Conservation (phyloP, 2,329 filamentous ascomycete species). For the Aspergillus amoenus region DNA sequence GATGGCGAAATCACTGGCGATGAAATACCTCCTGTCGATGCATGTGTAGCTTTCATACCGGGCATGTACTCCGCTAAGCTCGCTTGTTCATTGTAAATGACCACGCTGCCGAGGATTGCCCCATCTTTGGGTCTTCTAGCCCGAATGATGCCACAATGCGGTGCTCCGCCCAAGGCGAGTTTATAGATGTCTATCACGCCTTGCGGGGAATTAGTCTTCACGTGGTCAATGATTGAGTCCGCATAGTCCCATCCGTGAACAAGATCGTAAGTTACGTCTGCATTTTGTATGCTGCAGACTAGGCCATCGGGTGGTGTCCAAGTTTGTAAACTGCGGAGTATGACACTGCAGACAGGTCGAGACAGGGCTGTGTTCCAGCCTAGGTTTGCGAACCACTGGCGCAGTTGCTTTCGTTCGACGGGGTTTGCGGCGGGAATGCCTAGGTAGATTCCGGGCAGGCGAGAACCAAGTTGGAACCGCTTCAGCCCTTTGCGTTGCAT, state of each 20-base stretch:
- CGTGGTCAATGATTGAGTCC: conserved; percentile 70
- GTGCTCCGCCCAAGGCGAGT: conserved; percentile 68
- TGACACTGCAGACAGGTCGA: conserved; percentile 67
- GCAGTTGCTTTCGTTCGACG: conserved; percentile 59
- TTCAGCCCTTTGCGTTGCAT: conserved; percentile 70
- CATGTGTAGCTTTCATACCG: conserved; percentile 59
- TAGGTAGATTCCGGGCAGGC: conserved; percentile 80
- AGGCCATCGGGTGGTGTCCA: conserved; percentile 79
- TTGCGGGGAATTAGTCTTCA: conserved; percentile 70
- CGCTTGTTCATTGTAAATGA: conserved; percentile 72
- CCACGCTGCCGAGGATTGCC: conserved; percentile 72
- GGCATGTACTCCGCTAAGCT: conserved; percentile 69
- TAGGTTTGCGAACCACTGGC: conserved; percentile 84
- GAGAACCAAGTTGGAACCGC: conserved; percentile 76
- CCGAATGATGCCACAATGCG: conserved; percentile 76
- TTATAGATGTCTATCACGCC: conserved; percentile 79
- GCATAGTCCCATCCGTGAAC: conserved; percentile 78
- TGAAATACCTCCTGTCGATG: conserved; percentile 70
- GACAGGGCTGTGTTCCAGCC: conserved; percentile 78
- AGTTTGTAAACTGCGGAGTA: conserved; percentile 67
- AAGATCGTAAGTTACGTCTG: conserved; percentile 76
- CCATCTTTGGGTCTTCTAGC: conserved; percentile 70
- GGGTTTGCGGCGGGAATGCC: conserved; percentile 73
- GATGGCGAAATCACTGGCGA: conserved; percentile 73
- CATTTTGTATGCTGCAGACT: conserved; percentile 68